phyloP scores from a whole-genome alignment of 192 early-diverging fungal genomes.

The Paraglomus occultum region DNA sequence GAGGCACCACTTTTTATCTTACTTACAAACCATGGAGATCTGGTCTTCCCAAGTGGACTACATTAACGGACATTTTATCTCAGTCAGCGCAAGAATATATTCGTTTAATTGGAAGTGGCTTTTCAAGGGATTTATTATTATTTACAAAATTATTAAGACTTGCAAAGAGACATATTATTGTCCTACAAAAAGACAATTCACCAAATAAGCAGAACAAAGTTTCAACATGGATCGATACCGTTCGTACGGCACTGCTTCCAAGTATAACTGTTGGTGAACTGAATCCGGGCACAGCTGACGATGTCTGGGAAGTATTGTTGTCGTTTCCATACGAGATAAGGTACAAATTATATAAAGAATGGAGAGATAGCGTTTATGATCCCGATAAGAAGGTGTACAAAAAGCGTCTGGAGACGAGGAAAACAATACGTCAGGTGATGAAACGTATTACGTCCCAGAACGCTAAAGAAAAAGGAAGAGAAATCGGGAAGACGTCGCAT shows the following conservation, averaged over 20 bases:
- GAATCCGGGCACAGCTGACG: constrained; percentile 63
- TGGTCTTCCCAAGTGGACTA: too few relatives aligned
- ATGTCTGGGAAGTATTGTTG: constrained; percentile 68
- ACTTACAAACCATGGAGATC: too few relatives aligned
- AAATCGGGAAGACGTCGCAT: constrained; percentile 71
- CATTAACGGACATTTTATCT: too few relatives aligned
- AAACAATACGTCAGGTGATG: constrained; percentile 53
- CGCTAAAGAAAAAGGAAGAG: constrained; percentile 67
- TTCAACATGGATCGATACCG: constrained; percentile 38
- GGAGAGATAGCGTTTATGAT: constrained; percentile 62
- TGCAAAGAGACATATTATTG: background rate
- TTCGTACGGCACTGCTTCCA: constrained; percentile 59
- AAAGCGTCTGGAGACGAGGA: constrained; percentile 44
- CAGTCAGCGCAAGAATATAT: background rate
- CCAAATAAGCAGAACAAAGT: constrained; percentile 3
- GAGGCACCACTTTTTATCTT: too few relatives aligned
- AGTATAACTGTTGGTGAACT: constrained; percentile 55
- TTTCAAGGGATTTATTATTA: background rate
- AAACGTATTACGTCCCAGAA: constrained; percentile 71
- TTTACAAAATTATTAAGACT: constrained; percentile 16
- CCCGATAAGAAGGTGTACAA: constrained; percentile 44
- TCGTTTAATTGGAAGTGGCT: background rate
- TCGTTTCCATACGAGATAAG: constrained; percentile 57
- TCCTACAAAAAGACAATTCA: background rate
- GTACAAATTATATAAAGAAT: constrained; percentile 76